Evolutionary conservation across 2,329 filamentous ascomycete genomes (phyloP).

Genomic region (Aspergillus sp.): DNA sequence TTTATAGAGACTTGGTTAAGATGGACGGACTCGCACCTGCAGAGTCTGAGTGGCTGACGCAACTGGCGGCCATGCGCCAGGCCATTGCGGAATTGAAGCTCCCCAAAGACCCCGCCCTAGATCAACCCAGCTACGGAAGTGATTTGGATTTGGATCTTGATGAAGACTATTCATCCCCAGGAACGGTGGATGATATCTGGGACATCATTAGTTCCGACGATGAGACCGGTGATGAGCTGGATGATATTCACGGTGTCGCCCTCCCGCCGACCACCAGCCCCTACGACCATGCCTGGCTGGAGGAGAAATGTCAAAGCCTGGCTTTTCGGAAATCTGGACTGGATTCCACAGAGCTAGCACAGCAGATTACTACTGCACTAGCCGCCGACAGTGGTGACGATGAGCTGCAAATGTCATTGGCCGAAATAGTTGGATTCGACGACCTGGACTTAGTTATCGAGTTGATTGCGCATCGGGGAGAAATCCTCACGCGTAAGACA

Average conservation of each 20-base stretch:
- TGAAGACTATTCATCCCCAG: conserved; percentile 57
- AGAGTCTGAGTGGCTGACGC: conserved; percentile 72
- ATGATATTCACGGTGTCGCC: conserved; percentile 45
- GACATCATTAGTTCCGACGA: conserved; percentile 78
- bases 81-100: conserved; percentile 71
- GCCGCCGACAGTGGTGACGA: conserved; percentile 68
- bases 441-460: conserved; percentile 92
- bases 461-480: conserved; percentile 70
- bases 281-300: conserved; percentile 67
- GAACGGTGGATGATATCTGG: conserved; percentile 77
- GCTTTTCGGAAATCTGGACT: conserved; percentile 62
- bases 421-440: conserved; percentile 87
- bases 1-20: not conserved
- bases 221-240: conserved; percentile 61
- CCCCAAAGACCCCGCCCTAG: conserved; percentile 43
- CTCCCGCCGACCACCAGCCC: conserved; percentile 22
- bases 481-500: conserved; percentile 52
- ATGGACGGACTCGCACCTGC: not conserved
- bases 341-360: conserved; percentile 64
- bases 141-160: conserved; percentile 56
- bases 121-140: conserved; percentile 44
- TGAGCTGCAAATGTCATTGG: conserved; percentile 84
- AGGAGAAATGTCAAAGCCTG: conserved; percentile 62
- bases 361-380: conserved; percentile 72
- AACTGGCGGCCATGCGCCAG: conserved; percentile 79